Conservation (phyloP, 371 early-diverging fungal genomes). For the Mortierella sp. region DNA sequence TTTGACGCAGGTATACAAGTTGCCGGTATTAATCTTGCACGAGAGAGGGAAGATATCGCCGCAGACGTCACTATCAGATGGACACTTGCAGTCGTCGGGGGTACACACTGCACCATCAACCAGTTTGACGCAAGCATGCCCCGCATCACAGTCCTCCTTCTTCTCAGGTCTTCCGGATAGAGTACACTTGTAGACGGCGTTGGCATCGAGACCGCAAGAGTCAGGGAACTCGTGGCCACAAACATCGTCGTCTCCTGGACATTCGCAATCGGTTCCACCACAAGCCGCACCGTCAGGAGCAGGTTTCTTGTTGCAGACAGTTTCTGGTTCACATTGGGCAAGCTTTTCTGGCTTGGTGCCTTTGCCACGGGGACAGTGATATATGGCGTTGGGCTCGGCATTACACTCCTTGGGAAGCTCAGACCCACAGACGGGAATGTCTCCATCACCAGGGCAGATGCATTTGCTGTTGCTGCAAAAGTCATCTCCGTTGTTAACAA, state of each 20-base stretch:
- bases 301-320: not conserved
- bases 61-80: not conserved
- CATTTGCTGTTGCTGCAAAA: constrained; percentile 9
- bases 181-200: constrained; percentile 15
- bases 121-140: not conserved
- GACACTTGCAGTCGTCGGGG: not conserved
- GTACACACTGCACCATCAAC: not conserved
- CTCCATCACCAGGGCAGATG: constrained; percentile 6
- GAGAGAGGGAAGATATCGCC: constrained; percentile 1
- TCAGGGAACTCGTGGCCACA: constrained; percentile 4
- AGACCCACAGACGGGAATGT: not conserved
- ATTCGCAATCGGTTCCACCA: not conserved
- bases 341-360: not conserved
- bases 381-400: constrained; percentile 5
- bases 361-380: constrained; percentile 5
- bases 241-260: constrained; percentile 4
- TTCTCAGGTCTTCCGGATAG: constrained; percentile 4
- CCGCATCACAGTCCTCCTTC: not conserved
- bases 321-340: not conserved
- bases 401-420: not conserved
- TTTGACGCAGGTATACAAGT: constrained; percentile 5
- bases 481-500: constrained; percentile 11
- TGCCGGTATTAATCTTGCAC: constrained; percentile 3
- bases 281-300: not conserved
- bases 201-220: not conserved